Conservation (phyloP, 2,329 filamentous ascomycete genomes). For the Cytospora leucostoma region DNA sequence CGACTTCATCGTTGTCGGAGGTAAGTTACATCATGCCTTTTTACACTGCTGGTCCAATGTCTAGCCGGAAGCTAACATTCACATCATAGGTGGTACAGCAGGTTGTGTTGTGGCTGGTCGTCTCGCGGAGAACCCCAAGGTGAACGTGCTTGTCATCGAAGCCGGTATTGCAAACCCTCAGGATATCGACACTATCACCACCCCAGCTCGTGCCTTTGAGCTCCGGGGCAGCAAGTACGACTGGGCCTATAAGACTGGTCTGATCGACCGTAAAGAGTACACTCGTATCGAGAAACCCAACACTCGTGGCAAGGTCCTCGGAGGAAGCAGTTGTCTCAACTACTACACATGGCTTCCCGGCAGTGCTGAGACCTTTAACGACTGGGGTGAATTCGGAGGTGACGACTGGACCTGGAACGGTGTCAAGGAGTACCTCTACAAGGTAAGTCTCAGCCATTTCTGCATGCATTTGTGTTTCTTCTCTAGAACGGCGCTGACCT, state of each 20-base stretch:
- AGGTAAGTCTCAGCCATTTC: constrained; percentile 37
- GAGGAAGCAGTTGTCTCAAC: constrained; percentile 60
- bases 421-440: constrained; percentile 53
- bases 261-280: constrained; percentile 61
- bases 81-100: constrained; percentile 45
- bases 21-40: constrained; percentile 17
- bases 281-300: constrained; percentile 64
- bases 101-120: constrained; percentile 52
- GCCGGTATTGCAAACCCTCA: constrained; percentile 51
- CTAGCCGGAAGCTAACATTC: constrained; percentile 3
- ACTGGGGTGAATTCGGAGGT: constrained; percentile 71
- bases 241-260: constrained; percentile 63
- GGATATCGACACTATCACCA: constrained; percentile 53
- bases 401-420: constrained; percentile 64
- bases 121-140: constrained; percentile 52
- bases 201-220: constrained; percentile 54
- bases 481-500: no score
- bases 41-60: background rate
- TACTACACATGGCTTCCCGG: constrained; percentile 67
- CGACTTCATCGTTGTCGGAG: constrained; percentile 45
- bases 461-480: no score
- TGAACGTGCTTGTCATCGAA: constrained; percentile 49
- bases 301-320: constrained; percentile 60
- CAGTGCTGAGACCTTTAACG: constrained; percentile 61
- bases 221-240: constrained; percentile 58